phyloP scores from a whole-genome alignment of 2,329 filamentous ascomycete species.

The Colletotrichum magnum region DNA sequence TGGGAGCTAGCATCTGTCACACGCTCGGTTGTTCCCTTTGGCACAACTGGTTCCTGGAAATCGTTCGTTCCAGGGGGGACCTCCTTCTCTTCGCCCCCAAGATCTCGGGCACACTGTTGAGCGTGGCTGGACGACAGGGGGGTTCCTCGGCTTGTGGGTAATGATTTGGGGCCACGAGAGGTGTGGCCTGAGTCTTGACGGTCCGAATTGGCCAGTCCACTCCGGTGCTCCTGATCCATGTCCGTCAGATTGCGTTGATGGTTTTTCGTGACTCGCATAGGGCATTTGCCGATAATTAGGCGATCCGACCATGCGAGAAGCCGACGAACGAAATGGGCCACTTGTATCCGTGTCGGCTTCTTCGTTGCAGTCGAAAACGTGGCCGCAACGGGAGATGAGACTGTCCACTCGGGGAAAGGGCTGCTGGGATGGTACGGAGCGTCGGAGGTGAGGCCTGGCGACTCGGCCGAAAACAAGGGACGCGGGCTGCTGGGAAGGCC shows the following conservation, averaged over 20 bases:
- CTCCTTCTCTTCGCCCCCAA: conserved; percentile 39
- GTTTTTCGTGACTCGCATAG: conserved; percentile 37
- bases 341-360: neutral
- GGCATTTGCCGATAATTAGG: conserved; percentile 33
- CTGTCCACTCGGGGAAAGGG: neutral
- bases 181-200: conserved; percentile 24
- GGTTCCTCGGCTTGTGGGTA: conserved; percentile 1
- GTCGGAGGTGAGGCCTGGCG: neutral
- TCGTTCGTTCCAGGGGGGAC: conserved; percentile 32
- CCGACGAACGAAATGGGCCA: conserved; percentile 13
- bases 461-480: conserved; percentile 35
- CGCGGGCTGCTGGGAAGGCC: conserved; percentile 18
- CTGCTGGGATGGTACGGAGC: neutral
- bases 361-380: neutral
- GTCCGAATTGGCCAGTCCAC: conserved; percentile 35
- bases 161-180: conserved; percentile 10
- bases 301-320: conserved; percentile 33
- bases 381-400: conserved; percentile 2
- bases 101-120: conserved; percentile 37
- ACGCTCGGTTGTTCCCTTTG: conserved; percentile 37
- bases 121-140: conserved; percentile 31
- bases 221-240: conserved; percentile 33
- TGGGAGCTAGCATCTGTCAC: conserved; percentile 34
- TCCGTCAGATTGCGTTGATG: conserved; percentile 28
- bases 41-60: conserved; percentile 34